A percentile compares a stretch with the other conserved stretches of the same genome.
These are phyloP conservation scores for Phytophthora hybrid DNA, from an alignment of 352 stramenopile genomes.

Conservation along the genomic window DNA sequence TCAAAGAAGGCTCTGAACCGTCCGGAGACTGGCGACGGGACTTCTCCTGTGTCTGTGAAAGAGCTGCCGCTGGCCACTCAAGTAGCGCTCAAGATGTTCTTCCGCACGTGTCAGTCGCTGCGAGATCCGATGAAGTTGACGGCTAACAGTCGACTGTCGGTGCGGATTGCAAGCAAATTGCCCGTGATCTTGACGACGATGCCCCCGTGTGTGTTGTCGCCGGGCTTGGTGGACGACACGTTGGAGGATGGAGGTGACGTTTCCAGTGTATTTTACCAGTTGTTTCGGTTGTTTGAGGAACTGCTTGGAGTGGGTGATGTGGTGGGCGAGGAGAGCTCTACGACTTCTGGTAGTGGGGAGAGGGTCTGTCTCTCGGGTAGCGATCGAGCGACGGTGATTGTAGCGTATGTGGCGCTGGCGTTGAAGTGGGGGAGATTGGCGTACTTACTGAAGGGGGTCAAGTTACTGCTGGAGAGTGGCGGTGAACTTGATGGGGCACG, in stretches of 20 bases:
- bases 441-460: constrained; percentile 56
- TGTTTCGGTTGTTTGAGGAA: constrained; percentile 56
- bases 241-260: constrained; percentile 12
- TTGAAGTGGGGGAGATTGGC: constrained; percentile 74
- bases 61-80: constrained; percentile 68
- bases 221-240: constrained; percentile 44
- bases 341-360: neutral
- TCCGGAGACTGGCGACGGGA: neutral
- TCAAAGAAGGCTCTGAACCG: constrained; percentile 23
- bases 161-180: constrained; percentile 63
- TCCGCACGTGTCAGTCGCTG: constrained; percentile 65
- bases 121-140: constrained; percentile 36
- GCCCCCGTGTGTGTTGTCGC: constrained; percentile 62
- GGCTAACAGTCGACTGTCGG: constrained; percentile 44
- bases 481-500: constrained; percentile 19
- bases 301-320: constrained; percentile 35
- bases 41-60: constrained; percentile 37
- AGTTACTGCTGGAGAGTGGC: constrained; percentile 44
- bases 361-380: constrained; percentile 16
- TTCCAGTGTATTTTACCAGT: constrained; percentile 63
- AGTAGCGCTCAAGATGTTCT: constrained; percentile 76
- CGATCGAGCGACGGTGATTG: constrained; percentile 48
- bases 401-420: constrained; percentile 67
- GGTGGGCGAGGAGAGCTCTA: neutral
- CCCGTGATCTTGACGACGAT: constrained; percentile 63